These are phyloP conservation scores for Cryptosporidium felis DNA, from an alignment of 169 alveolate genomes.

Conservation along the genomic window DNA sequence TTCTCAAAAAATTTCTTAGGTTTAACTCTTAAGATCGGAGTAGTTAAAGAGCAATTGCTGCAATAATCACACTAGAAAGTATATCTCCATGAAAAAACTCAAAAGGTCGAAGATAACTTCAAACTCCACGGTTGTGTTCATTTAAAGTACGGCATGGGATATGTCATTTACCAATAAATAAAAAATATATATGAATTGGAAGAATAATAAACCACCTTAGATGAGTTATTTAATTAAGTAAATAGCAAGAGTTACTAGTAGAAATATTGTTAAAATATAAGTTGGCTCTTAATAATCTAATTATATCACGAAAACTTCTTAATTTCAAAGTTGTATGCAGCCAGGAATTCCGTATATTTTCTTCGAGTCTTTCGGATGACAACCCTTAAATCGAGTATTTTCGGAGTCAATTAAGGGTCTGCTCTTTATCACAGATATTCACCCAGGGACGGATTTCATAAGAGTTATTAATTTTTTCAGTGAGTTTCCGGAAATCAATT, in stretches of 20 bases:
- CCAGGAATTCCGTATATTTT: slow-evolving; percentile 1
- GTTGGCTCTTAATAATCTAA: no score
- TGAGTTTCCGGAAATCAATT: background rate
- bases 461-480: background rate
- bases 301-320: no score
- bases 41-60: background rate
- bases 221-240: no score
- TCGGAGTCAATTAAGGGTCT: background rate
- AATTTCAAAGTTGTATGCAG: background rate
- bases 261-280: no score
- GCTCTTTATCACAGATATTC: background rate
- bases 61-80: slow-evolving; percentile 21
- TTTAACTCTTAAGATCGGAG: slow-evolving; percentile 9
- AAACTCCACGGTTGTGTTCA: slow-evolving; percentile 48
- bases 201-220: no score
- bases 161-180: slow-evolving; percentile 69
- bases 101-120: slow-evolving; percentile 61
- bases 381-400: background rate
- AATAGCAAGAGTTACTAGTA: no score
- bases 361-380: background rate
- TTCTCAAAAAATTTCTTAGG: background rate
- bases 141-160: slow-evolving; percentile 54
- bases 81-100: slow-evolving; percentile 61
- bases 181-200: no score
- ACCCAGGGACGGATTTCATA: background rate